Evolutionary conservation across 148 eudicot genomes (phyloP), one percentile per base, ranked within the genome.

Genomic region (Diospyros lotus): DNA sequence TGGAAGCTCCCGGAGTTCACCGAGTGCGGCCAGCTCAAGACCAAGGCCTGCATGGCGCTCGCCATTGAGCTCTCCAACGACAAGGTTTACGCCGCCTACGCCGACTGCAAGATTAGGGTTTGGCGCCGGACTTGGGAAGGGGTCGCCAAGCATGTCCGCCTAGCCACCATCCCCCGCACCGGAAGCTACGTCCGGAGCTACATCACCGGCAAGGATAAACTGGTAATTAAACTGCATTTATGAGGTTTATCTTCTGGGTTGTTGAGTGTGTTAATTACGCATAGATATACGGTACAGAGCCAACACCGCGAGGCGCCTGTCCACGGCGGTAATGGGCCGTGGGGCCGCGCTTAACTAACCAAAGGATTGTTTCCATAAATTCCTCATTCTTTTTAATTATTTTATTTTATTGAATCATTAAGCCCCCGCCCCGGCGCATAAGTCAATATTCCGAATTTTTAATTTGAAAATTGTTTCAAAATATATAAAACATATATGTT

Each of bases 1-100:
- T 82, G 85, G 85, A 78, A 75, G 73, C 71, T 82, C 79, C 83
- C 83, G 42, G 86, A 83, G 65, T 80, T 83, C 67, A 43, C 78
- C 4, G 83, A 83, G 61, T 83, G 79, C 45, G 86, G 81, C 28
- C 83, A 80, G 74, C 79, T 83, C 5, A 83, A 80, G 79, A 74
- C 83, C 58, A 77, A 61, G 51, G 76, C 83, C 3, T 44, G 55
- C 63, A 62, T 66, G 77, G 86, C 71, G 68, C 83, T 83, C 2
- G 78, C 86, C 6, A n/a, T 83, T 3, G 70, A 77, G 41, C 83
- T 80, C 55, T 77, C 83, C 0, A 74, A 80, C 6, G 83, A 83
- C 39, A 80, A 17, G 68, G 79, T 83, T 58, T 83, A 77, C 14
- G 86, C 81, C 3, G 86, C 83, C 13, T 83, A 77, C 45, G 73